Percentiles rank a stretch among this genome's conserved stretches.
Evolutionary conservation across 2,329 filamentous ascomycete genomes (phyloP).

Genomic region (Aspergillus brunneoviolaceus): DNA sequence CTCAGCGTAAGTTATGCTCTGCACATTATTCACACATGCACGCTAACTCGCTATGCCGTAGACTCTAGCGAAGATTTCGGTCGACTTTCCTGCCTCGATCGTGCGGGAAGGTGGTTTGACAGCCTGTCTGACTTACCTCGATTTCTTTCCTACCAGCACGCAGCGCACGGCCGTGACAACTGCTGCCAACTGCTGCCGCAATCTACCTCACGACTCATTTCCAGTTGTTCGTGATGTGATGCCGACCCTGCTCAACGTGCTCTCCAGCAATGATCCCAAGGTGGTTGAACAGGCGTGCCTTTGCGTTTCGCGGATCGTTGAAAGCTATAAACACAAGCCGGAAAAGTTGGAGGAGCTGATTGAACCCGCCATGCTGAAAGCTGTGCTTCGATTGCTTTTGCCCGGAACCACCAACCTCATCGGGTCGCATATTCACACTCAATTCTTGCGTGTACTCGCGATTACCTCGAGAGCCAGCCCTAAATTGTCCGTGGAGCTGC

Average conservation of each 20-base stretch:
- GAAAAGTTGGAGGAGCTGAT: conserved; percentile 89
- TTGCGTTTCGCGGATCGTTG: conserved; percentile 91
- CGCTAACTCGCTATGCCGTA: conserved; percentile 25
- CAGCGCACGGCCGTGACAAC: conserved; percentile 96
- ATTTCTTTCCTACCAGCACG: conserved; percentile 97
- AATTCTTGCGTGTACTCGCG: conserved; percentile 87
- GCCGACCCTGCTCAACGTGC: conserved; percentile 87
- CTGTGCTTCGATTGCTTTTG: conserved; percentile 80
- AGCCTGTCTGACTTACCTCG: conserved; percentile 91
- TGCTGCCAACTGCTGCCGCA: conserved; percentile 96
- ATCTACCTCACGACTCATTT: conserved; percentile 93
- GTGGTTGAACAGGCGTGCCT: conserved; percentile 96
- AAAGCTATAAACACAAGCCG: conserved; percentile 90
- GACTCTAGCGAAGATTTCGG: conserved; percentile 95
- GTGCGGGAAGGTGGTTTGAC: conserved; percentile 93
- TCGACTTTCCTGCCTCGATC: conserved; percentile 92
- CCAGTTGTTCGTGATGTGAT: conserved; percentile 90
- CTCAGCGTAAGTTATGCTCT: conserved; percentile 62
- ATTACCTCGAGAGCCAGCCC: conserved; percentile 90
- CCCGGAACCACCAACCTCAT: conserved; percentile 96
- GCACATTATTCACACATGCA: not conserved
- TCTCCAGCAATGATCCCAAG: conserved; percentile 89
- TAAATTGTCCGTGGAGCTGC: conserved; percentile 78
- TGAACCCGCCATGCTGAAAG: conserved; percentile 79
- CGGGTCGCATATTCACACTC: conserved; percentile 89